Conservation (phyloP, 257 asterid species). For the Striga asiatica region DNA sequence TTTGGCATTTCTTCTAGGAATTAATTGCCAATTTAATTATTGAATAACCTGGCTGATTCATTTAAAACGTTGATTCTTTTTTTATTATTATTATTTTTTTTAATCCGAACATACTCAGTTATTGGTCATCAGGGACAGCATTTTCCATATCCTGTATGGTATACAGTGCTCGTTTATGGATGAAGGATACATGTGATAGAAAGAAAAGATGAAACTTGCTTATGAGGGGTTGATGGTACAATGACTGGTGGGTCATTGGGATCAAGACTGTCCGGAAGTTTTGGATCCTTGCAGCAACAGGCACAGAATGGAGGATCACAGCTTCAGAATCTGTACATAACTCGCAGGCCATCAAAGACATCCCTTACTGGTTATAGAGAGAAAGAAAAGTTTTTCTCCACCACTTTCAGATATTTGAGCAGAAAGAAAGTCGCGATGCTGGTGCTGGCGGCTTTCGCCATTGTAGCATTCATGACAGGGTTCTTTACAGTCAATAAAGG, state of each 20-base stretch:
- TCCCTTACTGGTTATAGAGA: slow-evolving; percentile 46
- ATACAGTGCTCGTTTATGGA: slow-evolving; percentile 22
- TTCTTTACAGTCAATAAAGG: slow-evolving; percentile 60
- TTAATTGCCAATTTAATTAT: not conserved
- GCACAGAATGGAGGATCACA: slow-evolving; percentile 59
- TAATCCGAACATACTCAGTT: slow-evolving; percentile 6
- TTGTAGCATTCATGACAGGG: slow-evolving; percentile 51
- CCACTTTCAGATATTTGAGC: slow-evolving; percentile 43
- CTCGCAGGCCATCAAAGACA: slow-evolving; percentile 60
- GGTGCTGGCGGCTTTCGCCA: slow-evolving; percentile 50
- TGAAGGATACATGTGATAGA: slow-evolving; percentile 40
- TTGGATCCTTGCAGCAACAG: slow-evolving; percentile 62
- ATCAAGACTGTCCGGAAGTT: slow-evolving; percentile 54
- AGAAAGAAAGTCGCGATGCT: slow-evolving; percentile 73
- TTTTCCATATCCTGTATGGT: slow-evolving; percentile 14
- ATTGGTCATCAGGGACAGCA: slow-evolving; percentile 16
- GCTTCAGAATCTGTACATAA: slow-evolving; percentile 25
- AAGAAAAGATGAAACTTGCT: slow-evolving; percentile 58
- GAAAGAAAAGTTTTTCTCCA: slow-evolving; percentile 46
- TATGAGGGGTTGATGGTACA: slow-evolving; percentile 52
- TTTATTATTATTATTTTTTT: not conserved
- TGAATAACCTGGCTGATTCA: slow-evolving; percentile 9
- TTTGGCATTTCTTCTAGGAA: slow-evolving; percentile 8
- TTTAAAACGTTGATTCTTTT: slow-evolving; percentile 2
- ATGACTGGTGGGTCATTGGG: slow-evolving; percentile 91